Base-by-base conservation (phyloP, 768 basidiomycete genomes). In the Gloeostereum incarnatum region DNA sequence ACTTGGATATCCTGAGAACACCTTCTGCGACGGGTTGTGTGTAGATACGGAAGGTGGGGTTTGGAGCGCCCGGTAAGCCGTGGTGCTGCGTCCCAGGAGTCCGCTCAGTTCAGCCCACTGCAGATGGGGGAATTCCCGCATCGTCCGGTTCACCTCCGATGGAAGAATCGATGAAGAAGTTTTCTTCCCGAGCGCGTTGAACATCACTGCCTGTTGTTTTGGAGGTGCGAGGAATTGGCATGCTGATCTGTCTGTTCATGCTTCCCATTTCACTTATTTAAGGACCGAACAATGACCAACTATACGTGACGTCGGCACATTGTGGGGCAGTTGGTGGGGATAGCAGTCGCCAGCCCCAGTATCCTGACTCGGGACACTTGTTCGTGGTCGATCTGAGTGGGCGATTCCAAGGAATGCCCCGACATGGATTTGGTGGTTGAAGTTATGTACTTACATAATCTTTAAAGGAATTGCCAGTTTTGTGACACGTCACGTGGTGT, bases 181-280 rank as follows among this genome's bases (percentile, higher is more conserved):
- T 26, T 34, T 60, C 13, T 75, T 83, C 46, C 78, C 79, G 17
- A 73, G 65, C n/a, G 81, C 64, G 4, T 56, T 75, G 42, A 73
- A 78, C 38, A 62, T 82, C 25, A 83, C 81, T 4, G 67, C 78
- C 8, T 81, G 80, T 45, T 76, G 74, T 49, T 83, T 83, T 51
- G 81, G 79, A 56, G 79, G 78, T 73, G 47, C 49, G 55, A 40
- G 22, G 18, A 35, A 19, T 20, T 39, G 20, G 26, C n/a, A 22
- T 29, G 10, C 22, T 36, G 17, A 9, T 25, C 27, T 45, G 26
- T 17, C 35, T 47, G 5, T 35, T n/a, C n/a, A n/a, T n/a, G n/a
- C n/a, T n/a, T n/a, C n/a, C 46, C 36, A 41, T 35, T 33, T 31
- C 40, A 19, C 30, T 8, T 19, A 32, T 19, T 35, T n/a, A 37